Conservation (phyloP, 768 basidiomycete genomes). For the Lyophyllum decastes region DNA sequence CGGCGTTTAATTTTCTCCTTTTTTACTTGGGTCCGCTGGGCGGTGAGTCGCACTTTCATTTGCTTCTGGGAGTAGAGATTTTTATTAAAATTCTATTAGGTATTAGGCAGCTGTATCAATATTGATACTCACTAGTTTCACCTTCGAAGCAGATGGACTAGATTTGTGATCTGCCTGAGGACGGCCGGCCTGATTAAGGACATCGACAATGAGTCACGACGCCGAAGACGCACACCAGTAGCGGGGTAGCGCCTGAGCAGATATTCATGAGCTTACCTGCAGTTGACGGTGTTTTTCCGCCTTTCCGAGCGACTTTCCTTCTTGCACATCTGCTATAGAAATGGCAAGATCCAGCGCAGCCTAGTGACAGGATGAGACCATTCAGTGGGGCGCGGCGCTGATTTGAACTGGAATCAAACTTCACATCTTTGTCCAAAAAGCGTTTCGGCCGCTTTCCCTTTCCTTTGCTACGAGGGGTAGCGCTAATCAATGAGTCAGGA, state of each 20-base stretch:
- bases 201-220: background rate
- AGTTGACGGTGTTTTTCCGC: constrained; percentile 6
- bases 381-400: background rate
- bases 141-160: constrained; percentile 12
- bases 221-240: background rate
- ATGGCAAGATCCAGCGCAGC: constrained; percentile 13
- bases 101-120: background rate
- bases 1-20: constrained; percentile 8
- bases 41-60: constrained; percentile 11
- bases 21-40: constrained; percentile 6
- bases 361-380: background rate
- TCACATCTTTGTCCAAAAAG: constrained; percentile 14
- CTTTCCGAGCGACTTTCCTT: constrained; percentile 10
- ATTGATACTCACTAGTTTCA: constrained; percentile 12
- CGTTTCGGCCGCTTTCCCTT: constrained; percentile 12
- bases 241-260: background rate
- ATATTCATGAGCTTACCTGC: constrained; percentile 5
- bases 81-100: background rate
- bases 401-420: background rate
- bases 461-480: background rate
- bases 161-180: constrained; percentile 7
- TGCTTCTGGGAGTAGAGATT: constrained; percentile 6
- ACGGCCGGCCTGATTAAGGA: constrained; percentile 11
- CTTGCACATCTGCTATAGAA: constrained; percentile 13
- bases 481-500: background rate